Evolutionary conservation across 176 grass and related monocot species (phyloP).

Genomic region (Carex pumila): DNA sequence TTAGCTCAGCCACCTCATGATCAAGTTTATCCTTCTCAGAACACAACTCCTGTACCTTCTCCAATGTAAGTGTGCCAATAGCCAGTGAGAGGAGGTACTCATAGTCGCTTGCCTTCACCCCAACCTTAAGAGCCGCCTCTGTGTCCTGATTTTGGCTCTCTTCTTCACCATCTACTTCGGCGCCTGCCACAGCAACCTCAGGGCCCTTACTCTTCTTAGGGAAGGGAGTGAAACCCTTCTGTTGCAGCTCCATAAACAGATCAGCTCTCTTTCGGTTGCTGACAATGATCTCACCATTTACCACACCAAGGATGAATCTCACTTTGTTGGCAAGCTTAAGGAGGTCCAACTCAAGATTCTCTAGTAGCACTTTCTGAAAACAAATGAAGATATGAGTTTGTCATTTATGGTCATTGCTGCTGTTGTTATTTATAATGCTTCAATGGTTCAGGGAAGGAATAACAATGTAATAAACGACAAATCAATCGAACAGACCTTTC

Average conservation of each 20-base stretch:
- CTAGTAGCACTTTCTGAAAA: constrained; percentile 42
- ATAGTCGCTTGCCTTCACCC: constrained; percentile 40
- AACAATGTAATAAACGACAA: not conserved
- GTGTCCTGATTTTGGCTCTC: constrained; percentile 35
- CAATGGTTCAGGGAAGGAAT: not conserved
- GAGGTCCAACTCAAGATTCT: constrained; percentile 56
- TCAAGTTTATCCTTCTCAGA: constrained; percentile 40
- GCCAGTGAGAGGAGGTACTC: constrained; percentile 84
- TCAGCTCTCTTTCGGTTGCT: constrained; percentile 79
- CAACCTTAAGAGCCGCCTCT: constrained; percentile 5
- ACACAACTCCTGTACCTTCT: constrained; percentile 52
- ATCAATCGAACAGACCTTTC: constrained; percentile 47
- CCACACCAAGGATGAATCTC: constrained; percentile 64
- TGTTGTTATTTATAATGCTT: not conserved
- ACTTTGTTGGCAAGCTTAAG: constrained; percentile 60
- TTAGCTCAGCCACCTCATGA: constrained; percentile 38
- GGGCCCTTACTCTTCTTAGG: constrained; percentile 46
- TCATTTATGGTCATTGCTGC: not conserved
- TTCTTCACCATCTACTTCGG: constrained; percentile 37
- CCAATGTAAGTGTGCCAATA: constrained; percentile 73
- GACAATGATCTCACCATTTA: constrained; percentile 43
- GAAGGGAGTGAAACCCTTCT: constrained; percentile 47
- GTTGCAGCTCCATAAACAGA: constrained; percentile 48
- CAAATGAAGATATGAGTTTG: not conserved
- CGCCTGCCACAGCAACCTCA: constrained; percentile 47